Evolutionary conservation across 495 filamentous ascomycete genomes (phyloP), one percentile per base, ranked within the genome.

Genomic region (Hyaloscypha variabilis): DNA sequence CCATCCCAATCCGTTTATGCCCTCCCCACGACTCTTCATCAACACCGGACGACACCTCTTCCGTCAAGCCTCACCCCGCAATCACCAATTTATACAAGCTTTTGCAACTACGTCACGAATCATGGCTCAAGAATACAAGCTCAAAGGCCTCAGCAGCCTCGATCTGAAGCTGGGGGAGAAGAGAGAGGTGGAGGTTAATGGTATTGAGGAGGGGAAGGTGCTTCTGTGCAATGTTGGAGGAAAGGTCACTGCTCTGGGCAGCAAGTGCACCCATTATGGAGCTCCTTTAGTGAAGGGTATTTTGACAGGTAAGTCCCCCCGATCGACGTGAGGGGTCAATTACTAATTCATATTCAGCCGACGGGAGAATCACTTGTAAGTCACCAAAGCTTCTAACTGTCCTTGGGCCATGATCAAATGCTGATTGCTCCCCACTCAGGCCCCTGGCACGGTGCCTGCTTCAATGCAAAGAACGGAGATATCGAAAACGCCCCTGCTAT

Each of bases 391-490:
- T 17, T 17, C 39, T 19, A 46, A 17, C 19, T 19, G 39, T 17
- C 39, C 14, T 14, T 17, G 17, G 19, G 39, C 19, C 39, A 11
- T 17, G 17, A 46, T 46, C 39, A 46, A 34, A 46, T 17, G 19
- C 39, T 46, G 19, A 46, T 17, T 8, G 6, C 13, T 19, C 4
- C 39, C 19, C 13, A 46, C 39, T 4, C 13, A 46, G 39, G 39
- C 75, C 91, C 94, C 1, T 98, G 96, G 95, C 93, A 97, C 76
- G 93, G 93, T 79, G 95, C 95, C 46, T 99, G 95, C 81, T 99
- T 97, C 77, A 92, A 91, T 66, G 85, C 91, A 61, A 77, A 82
- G 50, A 94, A 90, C n/a, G 95, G 95, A 30, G 94, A 97, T 66
- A 90, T 99, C 54, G 95, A 99, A 76, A 90, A 98, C 74, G 93